Conservation (phyloP, 495 filamentous ascomycete genomes). For the Talaromyces proteolyticus region DNA sequence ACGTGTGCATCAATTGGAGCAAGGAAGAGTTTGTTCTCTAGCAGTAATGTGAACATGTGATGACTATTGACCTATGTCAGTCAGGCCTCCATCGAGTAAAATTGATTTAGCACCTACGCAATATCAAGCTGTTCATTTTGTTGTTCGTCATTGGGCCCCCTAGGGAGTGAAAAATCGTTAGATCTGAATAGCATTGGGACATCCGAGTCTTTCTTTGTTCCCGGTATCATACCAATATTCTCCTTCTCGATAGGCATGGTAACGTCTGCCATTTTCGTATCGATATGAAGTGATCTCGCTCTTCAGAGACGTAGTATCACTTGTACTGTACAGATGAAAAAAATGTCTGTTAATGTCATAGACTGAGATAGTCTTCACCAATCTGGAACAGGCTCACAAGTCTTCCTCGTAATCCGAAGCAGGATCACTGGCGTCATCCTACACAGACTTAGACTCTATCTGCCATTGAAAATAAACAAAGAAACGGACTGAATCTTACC, state of each 20-base stretch:
- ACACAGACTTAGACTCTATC: neutral
- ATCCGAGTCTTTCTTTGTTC: neutral
- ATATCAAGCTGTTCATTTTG: conserved; percentile 22
- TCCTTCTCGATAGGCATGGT: conserved; percentile 59
- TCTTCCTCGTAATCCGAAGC: conserved; percentile 19
- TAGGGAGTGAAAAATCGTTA: neutral
- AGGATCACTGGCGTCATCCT: conserved; percentile 10
- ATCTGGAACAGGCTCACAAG: conserved; percentile 1
- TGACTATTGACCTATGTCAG: conserved; percentile 13
- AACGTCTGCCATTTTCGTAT: conserved; percentile 58
- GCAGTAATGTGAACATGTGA: conserved; percentile 42
- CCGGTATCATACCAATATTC: conserved; percentile 34
- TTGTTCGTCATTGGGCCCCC: conserved; percentile 23
- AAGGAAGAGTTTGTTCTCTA: conserved; percentile 44
- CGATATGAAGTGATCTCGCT: conserved; percentile 15
- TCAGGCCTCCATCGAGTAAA: neutral
- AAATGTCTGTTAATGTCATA: conserved; percentile 16
- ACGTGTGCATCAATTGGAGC: conserved; percentile 40
- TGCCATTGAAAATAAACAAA: neutral
- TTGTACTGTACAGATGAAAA: conserved; percentile 16
- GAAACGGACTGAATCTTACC: neutral
- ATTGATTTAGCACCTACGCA: conserved; percentile 22
- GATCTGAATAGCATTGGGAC: neutral
- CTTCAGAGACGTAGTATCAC: conserved; percentile 13
- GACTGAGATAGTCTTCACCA: neutral